Conservation (phyloP, 352 stramenopile species). For the Globisporangium paddicum region DNA sequence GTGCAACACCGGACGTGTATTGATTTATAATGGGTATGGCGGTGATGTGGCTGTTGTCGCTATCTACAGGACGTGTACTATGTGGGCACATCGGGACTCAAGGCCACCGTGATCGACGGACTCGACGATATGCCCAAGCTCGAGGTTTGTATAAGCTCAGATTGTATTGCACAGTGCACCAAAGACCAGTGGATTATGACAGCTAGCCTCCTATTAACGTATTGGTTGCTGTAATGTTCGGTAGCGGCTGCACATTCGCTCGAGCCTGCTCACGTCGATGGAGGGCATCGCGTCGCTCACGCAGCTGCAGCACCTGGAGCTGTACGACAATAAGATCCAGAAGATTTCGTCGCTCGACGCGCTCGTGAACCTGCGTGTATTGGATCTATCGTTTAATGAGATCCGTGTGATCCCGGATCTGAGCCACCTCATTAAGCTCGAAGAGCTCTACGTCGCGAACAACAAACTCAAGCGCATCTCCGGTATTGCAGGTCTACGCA, state of each 20-base stretch:
- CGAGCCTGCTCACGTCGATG: conserved; percentile 81
- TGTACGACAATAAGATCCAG: conserved; percentile 98
- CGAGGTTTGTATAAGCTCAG: conserved; percentile 23
- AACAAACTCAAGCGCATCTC: conserved; percentile 97
- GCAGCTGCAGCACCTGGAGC: conserved; percentile 90
- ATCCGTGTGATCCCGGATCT: conserved; percentile 90
- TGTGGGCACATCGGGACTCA: conserved; percentile 75
- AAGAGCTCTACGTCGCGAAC: conserved; percentile 94
- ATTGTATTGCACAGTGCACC: too few relatives aligned
- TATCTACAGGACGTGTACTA: conserved; percentile 68
- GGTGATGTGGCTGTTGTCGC: not conserved
- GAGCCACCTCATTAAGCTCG: conserved; percentile 75
- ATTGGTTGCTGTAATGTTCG: too few relatives aligned
- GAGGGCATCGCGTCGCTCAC: conserved; percentile 51
- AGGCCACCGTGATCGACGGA: conserved; percentile 60
- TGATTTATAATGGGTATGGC: not conserved
- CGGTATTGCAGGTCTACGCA: conserved; percentile 79
- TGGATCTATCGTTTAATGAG: conserved; percentile 97
- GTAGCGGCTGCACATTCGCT: conserved; percentile 68
- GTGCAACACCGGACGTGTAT: too few relatives aligned
- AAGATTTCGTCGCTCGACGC: conserved; percentile 59
- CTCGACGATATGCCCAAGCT: conserved; percentile 49
- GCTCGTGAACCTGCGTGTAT: conserved; percentile 66
- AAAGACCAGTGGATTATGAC: too few relatives aligned
- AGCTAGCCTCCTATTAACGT: too few relatives aligned